These are phyloP conservation scores for Petunia secreta DNA, from an alignment of 257 asterid species.

Conservation along the genomic window DNA sequence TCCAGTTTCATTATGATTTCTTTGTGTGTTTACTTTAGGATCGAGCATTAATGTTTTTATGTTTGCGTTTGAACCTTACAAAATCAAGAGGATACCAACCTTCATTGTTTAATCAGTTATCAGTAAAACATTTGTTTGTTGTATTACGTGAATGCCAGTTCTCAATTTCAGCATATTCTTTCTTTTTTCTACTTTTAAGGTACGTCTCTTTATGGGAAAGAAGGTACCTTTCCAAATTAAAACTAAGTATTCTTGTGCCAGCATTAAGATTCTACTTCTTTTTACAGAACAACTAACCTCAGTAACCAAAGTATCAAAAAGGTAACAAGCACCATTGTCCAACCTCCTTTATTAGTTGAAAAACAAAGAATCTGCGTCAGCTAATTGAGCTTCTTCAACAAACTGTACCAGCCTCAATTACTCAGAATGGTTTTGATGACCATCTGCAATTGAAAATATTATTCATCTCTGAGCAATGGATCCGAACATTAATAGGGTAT, in stretches of 20 bases:
- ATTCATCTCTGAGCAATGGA: conserved; percentile 4
- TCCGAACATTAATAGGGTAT: background rate
- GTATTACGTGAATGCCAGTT: background rate
- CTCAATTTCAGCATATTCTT: background rate
- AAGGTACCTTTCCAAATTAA: conserved; percentile 7
- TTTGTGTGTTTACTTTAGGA: conserved; percentile 1
- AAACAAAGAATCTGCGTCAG: background rate
- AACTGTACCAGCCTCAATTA: background rate
- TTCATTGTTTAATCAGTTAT: conserved; percentile 20
- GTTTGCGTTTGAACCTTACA: conserved; percentile 10
- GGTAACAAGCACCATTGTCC: background rate
- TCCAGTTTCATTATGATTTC: conserved; percentile 7
- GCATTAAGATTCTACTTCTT: background rate
- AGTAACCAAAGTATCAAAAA: background rate
- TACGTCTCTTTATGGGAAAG: background rate
- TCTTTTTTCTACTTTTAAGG: background rate
- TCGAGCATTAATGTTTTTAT: conserved; percentile 8
- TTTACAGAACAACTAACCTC: background rate
- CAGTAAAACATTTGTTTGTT: conserved; percentile 16
- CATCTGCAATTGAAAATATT: background rate
- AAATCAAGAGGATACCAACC: conserved; percentile 25
- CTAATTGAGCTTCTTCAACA: background rate
- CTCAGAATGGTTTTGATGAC: background rate
- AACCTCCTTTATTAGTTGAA: background rate
- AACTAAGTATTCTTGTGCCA: background rate